Conservation (phyloP, 139 green algal species). For the Chlorella sp. region DNA sequence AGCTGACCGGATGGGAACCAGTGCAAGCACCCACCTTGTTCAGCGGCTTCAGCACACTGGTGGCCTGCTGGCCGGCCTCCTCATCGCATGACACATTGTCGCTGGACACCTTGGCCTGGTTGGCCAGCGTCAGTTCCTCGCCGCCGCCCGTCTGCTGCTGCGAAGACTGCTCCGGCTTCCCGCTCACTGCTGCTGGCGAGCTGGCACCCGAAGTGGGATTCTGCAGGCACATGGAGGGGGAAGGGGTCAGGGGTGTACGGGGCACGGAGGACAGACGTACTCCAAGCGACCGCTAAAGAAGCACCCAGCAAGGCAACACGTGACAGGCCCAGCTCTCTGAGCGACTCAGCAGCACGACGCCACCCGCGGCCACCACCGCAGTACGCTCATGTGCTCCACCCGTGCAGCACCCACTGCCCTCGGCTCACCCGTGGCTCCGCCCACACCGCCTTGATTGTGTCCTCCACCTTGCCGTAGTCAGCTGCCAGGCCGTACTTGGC, state of each 20-base stretch:
- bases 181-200: not conserved
- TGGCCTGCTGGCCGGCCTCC: conserved; percentile 25
- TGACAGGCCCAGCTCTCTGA: too few species aligned
- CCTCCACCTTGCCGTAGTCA: conserved; percentile 27
- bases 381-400: too few species aligned
- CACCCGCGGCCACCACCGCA: not conserved
- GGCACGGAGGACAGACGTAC: not conserved
- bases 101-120: conserved; percentile 1
- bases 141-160: not conserved
- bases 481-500: conserved; percentile 29
- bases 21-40: not conserved
- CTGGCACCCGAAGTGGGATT: not conserved
- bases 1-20: too few species aligned
- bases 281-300: not conserved
- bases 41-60: conserved; percentile 21
- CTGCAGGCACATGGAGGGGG: not conserved
- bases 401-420: not conserved
- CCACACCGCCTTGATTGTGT: conserved; percentile 36
- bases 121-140: conserved; percentile 16
- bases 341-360: not conserved
- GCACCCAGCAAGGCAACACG: too few species aligned
- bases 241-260: not conserved
- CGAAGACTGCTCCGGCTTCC: not conserved
- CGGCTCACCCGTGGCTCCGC: conserved; percentile 2
- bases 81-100: conserved; percentile 16